Evolutionary conservation across 495 filamentous ascomycete species (phyloP).

Genomic region (Aspergillus avenaceus): DNA sequence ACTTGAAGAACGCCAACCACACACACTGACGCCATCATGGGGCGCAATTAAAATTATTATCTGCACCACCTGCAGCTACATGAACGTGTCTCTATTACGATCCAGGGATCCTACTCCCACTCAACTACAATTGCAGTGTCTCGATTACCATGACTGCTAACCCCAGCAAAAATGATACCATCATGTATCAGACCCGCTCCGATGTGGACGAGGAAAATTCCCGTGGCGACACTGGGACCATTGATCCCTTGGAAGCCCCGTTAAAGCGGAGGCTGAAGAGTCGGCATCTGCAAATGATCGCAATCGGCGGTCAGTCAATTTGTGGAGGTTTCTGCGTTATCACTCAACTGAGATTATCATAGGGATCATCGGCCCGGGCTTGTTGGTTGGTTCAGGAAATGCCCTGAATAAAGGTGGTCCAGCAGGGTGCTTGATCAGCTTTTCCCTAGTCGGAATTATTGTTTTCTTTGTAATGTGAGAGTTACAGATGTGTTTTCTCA

Average conservation of each 20-base stretch:
- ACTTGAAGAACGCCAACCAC: background rate
- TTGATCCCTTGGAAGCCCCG: conserved; percentile 25
- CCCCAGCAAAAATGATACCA: conserved; percentile 13
- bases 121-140: background rate
- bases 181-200: conserved; percentile 9
- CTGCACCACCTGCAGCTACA: background rate
- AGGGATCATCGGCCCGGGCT: conserved; percentile 46
- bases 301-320: conserved; percentile 50
- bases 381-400: conserved; percentile 54
- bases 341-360: background rate
- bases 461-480: conserved; percentile 58
- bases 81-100: background rate
- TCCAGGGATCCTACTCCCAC: background rate
- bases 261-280: conserved; percentile 56
- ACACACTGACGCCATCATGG: background rate
- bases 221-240: conserved; percentile 5
- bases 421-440: conserved; percentile 60
- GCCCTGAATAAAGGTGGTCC: conserved; percentile 59
- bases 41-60: background rate
- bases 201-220: conserved; percentile 5
- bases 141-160: background rate
- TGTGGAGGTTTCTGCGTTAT: conserved; percentile 14
- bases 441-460: conserved; percentile 56
- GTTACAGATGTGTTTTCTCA: background rate
- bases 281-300: conserved; percentile 68